Conservation (phyloP, 2,329 filamentous ascomycete genomes). For the Lasiodiplodia sp. region DNA sequence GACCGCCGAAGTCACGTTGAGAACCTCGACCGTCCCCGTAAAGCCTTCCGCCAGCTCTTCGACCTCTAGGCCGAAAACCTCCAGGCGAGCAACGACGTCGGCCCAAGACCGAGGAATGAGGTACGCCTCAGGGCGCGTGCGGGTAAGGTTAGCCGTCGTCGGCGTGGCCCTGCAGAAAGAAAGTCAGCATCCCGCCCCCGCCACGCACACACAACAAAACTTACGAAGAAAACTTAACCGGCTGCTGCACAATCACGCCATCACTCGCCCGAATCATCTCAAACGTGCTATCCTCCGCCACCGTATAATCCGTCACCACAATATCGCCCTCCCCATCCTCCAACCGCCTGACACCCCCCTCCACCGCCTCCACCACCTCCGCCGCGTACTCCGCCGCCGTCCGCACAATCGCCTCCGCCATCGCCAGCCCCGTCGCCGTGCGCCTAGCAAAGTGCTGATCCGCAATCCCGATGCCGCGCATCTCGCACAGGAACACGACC, state of each 20-base stretch:
- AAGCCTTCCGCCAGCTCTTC: slow-evolving; percentile 40
- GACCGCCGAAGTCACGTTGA: slow-evolving; percentile 43
- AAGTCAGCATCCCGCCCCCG: background rate
- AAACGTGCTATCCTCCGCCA: slow-evolving; percentile 40
- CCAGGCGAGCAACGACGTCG: slow-evolving; percentile 43
- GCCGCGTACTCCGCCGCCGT: slow-evolving; percentile 42
- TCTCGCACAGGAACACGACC: slow-evolving; percentile 46
- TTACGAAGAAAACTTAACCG: slow-evolving; percentile 40
- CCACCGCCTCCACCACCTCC: slow-evolving; percentile 40
- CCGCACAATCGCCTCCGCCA: slow-evolving; percentile 45
- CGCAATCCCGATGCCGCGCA: slow-evolving; percentile 46
- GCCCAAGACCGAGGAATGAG: slow-evolving; percentile 46
- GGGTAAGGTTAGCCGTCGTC: slow-evolving; percentile 44
- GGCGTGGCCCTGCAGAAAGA: slow-evolving; percentile 40
- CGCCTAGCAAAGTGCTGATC: slow-evolving; percentile 45
- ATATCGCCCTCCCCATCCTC: slow-evolving; percentile 39
- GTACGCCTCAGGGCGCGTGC: slow-evolving; percentile 44
- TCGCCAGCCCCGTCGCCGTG: slow-evolving; percentile 42
- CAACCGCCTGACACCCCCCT: slow-evolving; percentile 39
- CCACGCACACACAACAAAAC: background rate
- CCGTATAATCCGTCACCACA: slow-evolving; percentile 43
- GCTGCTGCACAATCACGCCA: slow-evolving; percentile 43
- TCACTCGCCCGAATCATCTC: slow-evolving; percentile 44
- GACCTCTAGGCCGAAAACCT: slow-evolving; percentile 44
- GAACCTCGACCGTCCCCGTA: slow-evolving; percentile 42